Conservation (phyloP, 208 protist genomes). For the Angomonas desouzai region DNA sequence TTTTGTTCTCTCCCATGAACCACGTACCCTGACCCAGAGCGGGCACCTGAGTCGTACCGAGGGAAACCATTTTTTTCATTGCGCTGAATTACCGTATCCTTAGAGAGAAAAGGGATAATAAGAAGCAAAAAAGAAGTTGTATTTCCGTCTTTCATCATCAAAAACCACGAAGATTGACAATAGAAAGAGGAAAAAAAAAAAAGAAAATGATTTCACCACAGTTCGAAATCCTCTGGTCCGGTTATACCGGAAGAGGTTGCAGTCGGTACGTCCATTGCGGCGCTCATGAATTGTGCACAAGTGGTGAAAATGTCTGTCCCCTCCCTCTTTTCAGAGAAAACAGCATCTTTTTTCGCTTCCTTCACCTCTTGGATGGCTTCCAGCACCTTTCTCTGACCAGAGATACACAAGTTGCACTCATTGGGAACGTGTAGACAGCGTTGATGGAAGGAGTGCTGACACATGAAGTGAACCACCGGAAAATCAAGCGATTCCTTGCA, state of each 20-base stretch:
- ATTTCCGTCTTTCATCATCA: too few relatives aligned
- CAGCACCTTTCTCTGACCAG: slow-evolving; percentile 18
- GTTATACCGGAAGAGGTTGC: neutral
- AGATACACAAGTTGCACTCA: slow-evolving; percentile 61
- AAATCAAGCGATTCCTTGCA: slow-evolving; percentile 87
- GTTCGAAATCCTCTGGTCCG: neutral
- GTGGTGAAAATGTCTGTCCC: neutral
- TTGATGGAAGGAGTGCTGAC: slow-evolving; percentile 92
- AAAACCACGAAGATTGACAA: neutral
- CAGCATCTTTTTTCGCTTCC: neutral
- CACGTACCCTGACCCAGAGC: slow-evolving; percentile 42
- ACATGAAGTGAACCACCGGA: slow-evolving; percentile 94
- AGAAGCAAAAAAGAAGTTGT: slow-evolving; percentile 2
- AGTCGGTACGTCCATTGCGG: neutral
- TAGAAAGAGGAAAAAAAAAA: neutral
- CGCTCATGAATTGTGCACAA: neutral
- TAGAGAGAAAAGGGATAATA: too few relatives aligned
- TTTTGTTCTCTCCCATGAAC: slow-evolving; percentile 32
- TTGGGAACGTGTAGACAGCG: slow-evolving; percentile 67
- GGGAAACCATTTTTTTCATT: slow-evolving; percentile 18
- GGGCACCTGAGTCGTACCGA: slow-evolving; percentile 24
- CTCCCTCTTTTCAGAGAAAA: neutral
- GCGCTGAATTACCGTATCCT: neutral
- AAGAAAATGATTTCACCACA: slow-evolving; percentile 8
- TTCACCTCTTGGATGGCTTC: slow-evolving; percentile 22